A percentile compares a stretch with the other conserved stretches of the same genome.
phyloP scores from a whole-genome alignment of 495 filamentous ascomycete genomes.

The Aspergillus avenaceus region DNA sequence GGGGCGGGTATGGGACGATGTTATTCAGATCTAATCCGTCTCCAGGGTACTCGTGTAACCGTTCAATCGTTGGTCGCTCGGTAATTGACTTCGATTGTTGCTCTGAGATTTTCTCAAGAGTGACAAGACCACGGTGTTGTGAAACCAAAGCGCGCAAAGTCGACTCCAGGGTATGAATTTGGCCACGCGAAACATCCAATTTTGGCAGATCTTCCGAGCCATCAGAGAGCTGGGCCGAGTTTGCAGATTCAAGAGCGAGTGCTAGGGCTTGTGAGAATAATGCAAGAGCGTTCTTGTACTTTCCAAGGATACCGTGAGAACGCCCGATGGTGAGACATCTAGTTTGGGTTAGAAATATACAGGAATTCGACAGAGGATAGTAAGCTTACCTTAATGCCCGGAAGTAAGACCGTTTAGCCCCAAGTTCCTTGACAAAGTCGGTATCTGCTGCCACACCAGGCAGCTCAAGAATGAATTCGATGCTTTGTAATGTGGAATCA shows the following conservation, averaged over 20 bases:
- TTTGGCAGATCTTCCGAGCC: conserved; percentile 41
- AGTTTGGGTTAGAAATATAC: neutral
- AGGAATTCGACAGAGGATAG: neutral
- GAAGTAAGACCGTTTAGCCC: conserved; percentile 79
- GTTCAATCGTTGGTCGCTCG: conserved; percentile 59
- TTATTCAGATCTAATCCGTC: conserved; percentile 67
- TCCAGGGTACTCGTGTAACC: conserved; percentile 67
- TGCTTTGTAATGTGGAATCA: conserved; percentile 80
- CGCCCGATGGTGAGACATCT: conserved; percentile 83
- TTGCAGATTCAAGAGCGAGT: conserved; percentile 38
- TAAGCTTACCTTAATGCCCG: conserved; percentile 68
- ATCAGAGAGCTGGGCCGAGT: conserved; percentile 30
- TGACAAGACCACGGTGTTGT: conserved; percentile 76
- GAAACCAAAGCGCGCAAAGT: conserved; percentile 65
- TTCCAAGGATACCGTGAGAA: conserved; percentile 71
- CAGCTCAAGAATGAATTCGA: conserved; percentile 85
- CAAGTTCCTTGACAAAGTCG: conserved; percentile 67
- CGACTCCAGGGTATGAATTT: conserved; percentile 52
- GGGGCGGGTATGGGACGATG: conserved; percentile 82
- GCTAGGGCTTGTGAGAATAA: conserved; percentile 67
- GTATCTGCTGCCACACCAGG: conserved; percentile 88
- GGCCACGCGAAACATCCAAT: conserved; percentile 54
- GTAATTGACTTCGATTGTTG: conserved; percentile 23
- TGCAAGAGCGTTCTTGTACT: conserved; percentile 78
- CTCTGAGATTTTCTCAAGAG: conserved; percentile 58